Evolutionary conservation across 306 rosid genomes (phyloP).

Genomic region (Pachyrhizus erosus): DNA sequence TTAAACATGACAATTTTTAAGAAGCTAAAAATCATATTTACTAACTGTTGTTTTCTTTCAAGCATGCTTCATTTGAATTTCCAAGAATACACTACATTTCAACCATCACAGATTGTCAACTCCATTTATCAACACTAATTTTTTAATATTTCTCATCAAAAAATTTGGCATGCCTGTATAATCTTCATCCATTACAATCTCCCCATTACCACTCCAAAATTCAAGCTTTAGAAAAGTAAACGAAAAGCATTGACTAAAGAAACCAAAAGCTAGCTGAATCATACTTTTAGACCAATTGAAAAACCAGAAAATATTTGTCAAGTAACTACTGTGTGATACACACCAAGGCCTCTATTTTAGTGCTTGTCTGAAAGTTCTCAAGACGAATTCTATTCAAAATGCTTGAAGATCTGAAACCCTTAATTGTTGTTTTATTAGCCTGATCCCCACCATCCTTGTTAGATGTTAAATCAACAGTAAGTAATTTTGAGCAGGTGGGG

Average conservation of each 20-base stretch:
- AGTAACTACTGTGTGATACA: slow-evolving; percentile 37
- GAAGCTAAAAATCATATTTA: not conserved
- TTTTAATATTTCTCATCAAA: not conserved
- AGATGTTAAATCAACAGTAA: slow-evolving; percentile 77
- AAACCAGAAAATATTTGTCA: not conserved
- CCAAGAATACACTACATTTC: not conserved
- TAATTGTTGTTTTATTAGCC: slow-evolving; percentile 63
- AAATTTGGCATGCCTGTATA: not conserved
- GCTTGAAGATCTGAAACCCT: slow-evolving; percentile 88
- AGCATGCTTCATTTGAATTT: not conserved
- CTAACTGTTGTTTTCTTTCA: not conserved
- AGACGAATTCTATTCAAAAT: slow-evolving; percentile 80
- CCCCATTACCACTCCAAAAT: not conserved
- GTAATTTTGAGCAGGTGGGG: slow-evolving; percentile 84
- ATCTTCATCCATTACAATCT: not conserved
- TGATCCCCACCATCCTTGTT: slow-evolving; percentile 49
- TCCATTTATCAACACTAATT: not conserved
- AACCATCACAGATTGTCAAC: not conserved
- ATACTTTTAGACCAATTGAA: not conserved
- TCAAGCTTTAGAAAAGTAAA: not conserved
- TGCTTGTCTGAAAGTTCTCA: slow-evolving; percentile 91
- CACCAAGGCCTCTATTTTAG: slow-evolving; percentile 98
- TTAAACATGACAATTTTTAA: not conserved
- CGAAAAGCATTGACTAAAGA: not conserved
- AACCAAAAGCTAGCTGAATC: slow-evolving; percentile 16